These are phyloP conservation scores for Aspergillus aculeatus DNA, from an alignment of 2,329 filamentous ascomycete species.

Conservation along the genomic window DNA sequence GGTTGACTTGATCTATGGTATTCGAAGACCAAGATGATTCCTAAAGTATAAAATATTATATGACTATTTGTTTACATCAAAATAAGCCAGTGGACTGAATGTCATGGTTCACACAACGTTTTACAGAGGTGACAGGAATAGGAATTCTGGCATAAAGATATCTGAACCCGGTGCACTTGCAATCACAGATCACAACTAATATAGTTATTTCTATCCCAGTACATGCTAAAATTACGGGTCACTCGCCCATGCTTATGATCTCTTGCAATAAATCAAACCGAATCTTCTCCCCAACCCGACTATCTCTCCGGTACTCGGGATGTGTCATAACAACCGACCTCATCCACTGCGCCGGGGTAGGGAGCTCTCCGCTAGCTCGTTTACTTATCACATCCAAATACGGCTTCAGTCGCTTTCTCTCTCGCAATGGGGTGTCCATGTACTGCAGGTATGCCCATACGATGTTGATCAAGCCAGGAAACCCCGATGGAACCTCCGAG, in stretches of 20 bases:
- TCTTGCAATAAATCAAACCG: slow-evolving; percentile 17
- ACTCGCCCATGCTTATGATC: not conserved
- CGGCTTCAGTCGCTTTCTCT: slow-evolving; percentile 4
- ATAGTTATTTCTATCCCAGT: too few relatives aligned
- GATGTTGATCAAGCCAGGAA: slow-evolving; percentile 15
- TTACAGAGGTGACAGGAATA: too few relatives aligned
- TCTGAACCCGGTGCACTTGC: too few relatives aligned
- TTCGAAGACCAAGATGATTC: too few relatives aligned
- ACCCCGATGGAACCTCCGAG: not conserved
- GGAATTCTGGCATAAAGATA: too few relatives aligned
- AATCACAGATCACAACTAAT: too few relatives aligned
- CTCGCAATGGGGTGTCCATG: not conserved
- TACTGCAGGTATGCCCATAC: slow-evolving; percentile 14
- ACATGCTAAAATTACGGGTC: not conserved
- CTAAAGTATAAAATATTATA: too few relatives aligned
- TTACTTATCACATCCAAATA: slow-evolving; percentile 15
- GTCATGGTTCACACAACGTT: too few relatives aligned
- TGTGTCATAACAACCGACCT: slow-evolving; percentile 13
- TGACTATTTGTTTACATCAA: too few relatives aligned
- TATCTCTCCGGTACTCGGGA: slow-evolving; percentile 14
- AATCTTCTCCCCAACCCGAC: slow-evolving; percentile 13
- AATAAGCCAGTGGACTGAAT: too few relatives aligned
- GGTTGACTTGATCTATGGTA: too few relatives aligned
- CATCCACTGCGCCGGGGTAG: slow-evolving; percentile 19
- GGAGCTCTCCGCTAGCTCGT: slow-evolving; percentile 13